Evolutionary conservation across 495 filamentous ascomycete genomes (phyloP), one percentile per base, ranked within the genome.

Genomic region (Astrothelium macrocarpum): DNA sequence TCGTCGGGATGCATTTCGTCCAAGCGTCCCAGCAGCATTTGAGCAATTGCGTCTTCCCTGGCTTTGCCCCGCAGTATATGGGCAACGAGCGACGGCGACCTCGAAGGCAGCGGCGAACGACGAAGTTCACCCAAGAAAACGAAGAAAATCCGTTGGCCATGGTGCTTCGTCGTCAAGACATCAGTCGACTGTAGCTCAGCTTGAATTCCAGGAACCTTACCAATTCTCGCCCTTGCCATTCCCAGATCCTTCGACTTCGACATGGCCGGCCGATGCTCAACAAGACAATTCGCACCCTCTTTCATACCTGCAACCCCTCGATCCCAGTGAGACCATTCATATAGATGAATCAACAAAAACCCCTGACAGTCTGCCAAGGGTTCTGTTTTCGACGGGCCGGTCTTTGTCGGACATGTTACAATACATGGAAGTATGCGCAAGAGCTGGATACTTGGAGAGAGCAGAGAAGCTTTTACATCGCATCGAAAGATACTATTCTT

Each of bases 41-140:
- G 49, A 56, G 49, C 49, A 56, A 56, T 56, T 56, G 49, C 49
- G 49, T 16, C 25, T 56, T 11, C 49, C 49, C 9, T 56, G 49
- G 49, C 49, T 56, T 16, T 56, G 49, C 25, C 49, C 49, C 3
- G 49, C 49, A 20, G 16, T 56, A 11, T 29, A 56, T 29, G 49
- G 49, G 29, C 20, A 25, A 29, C 12, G 49, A 29, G 7, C 4
- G 23, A 4, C n/a, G 16, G n/a, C 49, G 11, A 10, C 4, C 12
- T 56, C 49, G 16, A 29, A n/a, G 49, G 9, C 20, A 16, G 29
- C 25, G 2, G 29, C 26, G 20, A 4, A 28, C 25, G 25, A 56
- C 16, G 25, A 29, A 28, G 20, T 20, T 7, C 49, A 56, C 0
- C 25, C 49, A 2, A 26, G 49, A 29, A 56, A 56, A 29, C 49